phyloP scores from a whole-genome alignment of 1,284 basidiomycete genomes.

The Trichosporon sp. region DNA sequence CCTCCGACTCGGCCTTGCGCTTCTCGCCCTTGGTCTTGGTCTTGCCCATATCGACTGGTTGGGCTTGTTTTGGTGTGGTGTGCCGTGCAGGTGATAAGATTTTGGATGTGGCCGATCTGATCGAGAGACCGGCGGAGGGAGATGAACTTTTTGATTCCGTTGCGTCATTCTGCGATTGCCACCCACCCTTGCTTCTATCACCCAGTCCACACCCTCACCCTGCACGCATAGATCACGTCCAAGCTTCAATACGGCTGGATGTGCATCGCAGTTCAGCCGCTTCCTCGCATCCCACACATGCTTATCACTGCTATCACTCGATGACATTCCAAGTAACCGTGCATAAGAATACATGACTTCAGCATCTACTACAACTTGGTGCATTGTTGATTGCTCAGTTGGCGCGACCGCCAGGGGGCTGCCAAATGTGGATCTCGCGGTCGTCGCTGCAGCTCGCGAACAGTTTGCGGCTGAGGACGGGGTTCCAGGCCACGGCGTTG shows the following conservation, averaged over 20 bases:
- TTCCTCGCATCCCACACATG: no score
- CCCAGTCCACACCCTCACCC: no score
- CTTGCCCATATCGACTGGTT: not conserved
- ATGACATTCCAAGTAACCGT: no score
- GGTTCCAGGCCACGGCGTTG: constrained; percentile 96
- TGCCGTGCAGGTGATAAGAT: no score
- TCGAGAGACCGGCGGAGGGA: not conserved
- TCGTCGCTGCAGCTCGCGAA: constrained; percentile 93
- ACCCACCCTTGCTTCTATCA: no score
- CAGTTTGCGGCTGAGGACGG: constrained; percentile 66
- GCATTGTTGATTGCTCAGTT: not conserved
- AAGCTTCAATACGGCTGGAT: no score
- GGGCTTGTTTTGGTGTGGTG: not conserved
- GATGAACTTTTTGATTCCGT: not conserved
- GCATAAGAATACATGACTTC: not conserved
- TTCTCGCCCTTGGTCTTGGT: not conserved
- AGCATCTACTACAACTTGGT: not conserved
- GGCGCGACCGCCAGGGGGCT: not conserved
- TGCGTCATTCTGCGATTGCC: not conserved
- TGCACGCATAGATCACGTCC: no score
- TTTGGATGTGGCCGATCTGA: not conserved
- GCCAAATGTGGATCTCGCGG: constrained; percentile 12
- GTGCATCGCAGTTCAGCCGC: not conserved
- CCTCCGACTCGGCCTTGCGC: not conserved
- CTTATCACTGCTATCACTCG: no score